Conservation (phyloP, 1,139 yeast genomes). For the Yamadazyma conglobata region DNA sequence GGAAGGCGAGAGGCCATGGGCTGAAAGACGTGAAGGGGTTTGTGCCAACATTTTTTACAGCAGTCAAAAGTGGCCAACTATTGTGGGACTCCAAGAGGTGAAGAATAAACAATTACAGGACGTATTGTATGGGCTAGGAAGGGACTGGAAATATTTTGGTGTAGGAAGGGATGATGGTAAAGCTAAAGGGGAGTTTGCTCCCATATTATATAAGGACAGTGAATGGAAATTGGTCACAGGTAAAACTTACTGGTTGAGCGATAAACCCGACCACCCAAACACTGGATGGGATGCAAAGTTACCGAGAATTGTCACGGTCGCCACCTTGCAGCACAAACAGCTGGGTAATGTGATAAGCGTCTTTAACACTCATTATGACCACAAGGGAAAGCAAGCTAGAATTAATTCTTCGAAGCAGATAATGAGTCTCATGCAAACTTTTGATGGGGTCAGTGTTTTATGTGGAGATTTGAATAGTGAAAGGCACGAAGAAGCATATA, state of each 20-base stretch:
- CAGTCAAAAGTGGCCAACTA: slow-evolving; percentile 18
- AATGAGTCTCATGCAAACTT: slow-evolving; percentile 25
- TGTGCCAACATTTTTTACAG: slow-evolving; percentile 17
- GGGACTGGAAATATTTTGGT: slow-evolving; percentile 40
- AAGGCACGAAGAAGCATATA: slow-evolving; percentile 15
- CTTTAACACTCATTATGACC: slow-evolving; percentile 46
- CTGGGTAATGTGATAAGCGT: slow-evolving; percentile 26
- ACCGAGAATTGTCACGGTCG: slow-evolving; percentile 40
- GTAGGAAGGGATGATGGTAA: slow-evolving; percentile 50
- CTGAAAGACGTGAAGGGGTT: slow-evolving; percentile 21
- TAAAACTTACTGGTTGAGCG: slow-evolving; percentile 44
- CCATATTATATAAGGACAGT: slow-evolving; percentile 34
- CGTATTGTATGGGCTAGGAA: slow-evolving; percentile 22
- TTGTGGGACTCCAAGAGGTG: slow-evolving; percentile 33
- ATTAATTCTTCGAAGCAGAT: slow-evolving; percentile 27
- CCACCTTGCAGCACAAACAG: slow-evolving; percentile 23
- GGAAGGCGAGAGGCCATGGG: slow-evolving; percentile 28
- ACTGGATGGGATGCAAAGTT: slow-evolving; percentile 43
- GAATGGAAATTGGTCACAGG: slow-evolving; percentile 29
- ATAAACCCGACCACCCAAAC: slow-evolving; percentile 38
- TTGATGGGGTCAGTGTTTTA: slow-evolving; percentile 33
- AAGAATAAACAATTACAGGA: slow-evolving; percentile 28
- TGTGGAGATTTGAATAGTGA: slow-evolving; percentile 18
- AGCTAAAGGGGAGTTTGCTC: slow-evolving; percentile 43
- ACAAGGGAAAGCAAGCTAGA: slow-evolving; percentile 38